phyloP scores from a whole-genome alignment of 2,329 filamentous ascomycete species.

The Ascochyta lentis region DNA sequence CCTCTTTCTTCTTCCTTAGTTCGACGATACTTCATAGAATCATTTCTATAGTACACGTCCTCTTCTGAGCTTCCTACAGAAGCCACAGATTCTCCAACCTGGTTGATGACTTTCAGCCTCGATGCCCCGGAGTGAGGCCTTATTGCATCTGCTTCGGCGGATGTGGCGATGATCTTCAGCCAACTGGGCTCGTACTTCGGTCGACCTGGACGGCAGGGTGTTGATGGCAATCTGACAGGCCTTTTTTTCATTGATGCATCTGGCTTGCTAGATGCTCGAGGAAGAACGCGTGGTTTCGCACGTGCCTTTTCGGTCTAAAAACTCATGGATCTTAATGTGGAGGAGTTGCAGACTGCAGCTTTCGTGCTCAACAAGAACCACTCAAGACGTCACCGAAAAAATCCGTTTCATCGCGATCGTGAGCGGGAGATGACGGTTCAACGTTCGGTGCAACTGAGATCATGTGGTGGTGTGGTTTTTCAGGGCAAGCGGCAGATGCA shows the following conservation, averaged over 20 bases:
- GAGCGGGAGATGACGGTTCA: slow-evolving; percentile 5
- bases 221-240: slow-evolving; percentile 87
- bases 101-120: slow-evolving; percentile 90
- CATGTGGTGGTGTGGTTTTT: background rate
- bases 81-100: slow-evolving; percentile 90
- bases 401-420: background rate
- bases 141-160: slow-evolving; percentile 74
- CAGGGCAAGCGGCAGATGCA: slow-evolving; percentile 5
- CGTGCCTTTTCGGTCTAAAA: no score
- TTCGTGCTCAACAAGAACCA: background rate
- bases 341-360: background rate
- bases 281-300: slow-evolving; percentile 28
- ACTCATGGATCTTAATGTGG: background rate
- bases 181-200: slow-evolving; percentile 75
- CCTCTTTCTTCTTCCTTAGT: slow-evolving; percentile 11
- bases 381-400: background rate
- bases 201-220: slow-evolving; percentile 79
- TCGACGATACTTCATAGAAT: slow-evolving; percentile 39
- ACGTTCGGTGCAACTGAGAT: slow-evolving; percentile 2
- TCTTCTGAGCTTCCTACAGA: slow-evolving; percentile 88
- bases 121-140: slow-evolving; percentile 85
- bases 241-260: slow-evolving; percentile 40
- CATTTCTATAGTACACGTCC: slow-evolving; percentile 95
- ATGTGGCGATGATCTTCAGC: slow-evolving; percentile 96
- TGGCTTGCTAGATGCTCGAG: slow-evolving; percentile 41